Evolutionary conservation across 805 yeast species (phyloP).

Genomic region (Starmerella ratchasimensis): DNA sequence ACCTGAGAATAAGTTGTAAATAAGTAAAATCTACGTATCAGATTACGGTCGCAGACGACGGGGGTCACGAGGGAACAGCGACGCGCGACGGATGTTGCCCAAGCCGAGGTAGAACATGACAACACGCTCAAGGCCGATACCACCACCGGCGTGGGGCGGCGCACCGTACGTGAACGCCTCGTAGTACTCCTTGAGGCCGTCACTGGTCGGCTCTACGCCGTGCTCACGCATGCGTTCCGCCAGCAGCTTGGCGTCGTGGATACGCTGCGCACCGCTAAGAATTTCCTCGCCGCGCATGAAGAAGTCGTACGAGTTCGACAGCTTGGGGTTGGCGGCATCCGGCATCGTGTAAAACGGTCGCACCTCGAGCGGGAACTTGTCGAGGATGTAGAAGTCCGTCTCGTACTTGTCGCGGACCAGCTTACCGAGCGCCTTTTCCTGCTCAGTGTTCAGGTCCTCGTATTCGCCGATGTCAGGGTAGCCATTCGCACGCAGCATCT

Average conservation of each 20-base stretch:
- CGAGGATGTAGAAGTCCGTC: slow-evolving; percentile 95
- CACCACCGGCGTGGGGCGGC: slow-evolving; percentile 99
- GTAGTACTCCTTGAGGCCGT: slow-evolving; percentile 80
- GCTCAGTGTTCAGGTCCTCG: slow-evolving; percentile 86
- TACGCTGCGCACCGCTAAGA: slow-evolving; percentile 98
- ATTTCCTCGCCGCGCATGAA: slow-evolving; percentile 99
- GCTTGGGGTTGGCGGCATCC: slow-evolving; percentile 77
- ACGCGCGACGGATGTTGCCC: slow-evolving; percentile 97
- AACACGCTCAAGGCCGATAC: slow-evolving; percentile 97
- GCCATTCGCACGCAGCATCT: slow-evolving; percentile 74
- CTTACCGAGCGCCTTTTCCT: slow-evolving; percentile 85
- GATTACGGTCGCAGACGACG: slow-evolving; percentile 65
- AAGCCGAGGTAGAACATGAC: slow-evolving; percentile 95
- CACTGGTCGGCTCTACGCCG: slow-evolving; percentile 64
- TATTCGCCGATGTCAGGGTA: slow-evolving; percentile 61
- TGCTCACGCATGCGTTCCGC: slow-evolving; percentile 69
- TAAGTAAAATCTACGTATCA: no score
- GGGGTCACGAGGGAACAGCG: slow-evolving; percentile 98
- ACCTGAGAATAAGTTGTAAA: background rate
- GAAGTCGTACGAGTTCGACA: slow-evolving; percentile 96
- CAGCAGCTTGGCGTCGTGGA: slow-evolving; percentile 81
- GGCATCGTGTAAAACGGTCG: slow-evolving; percentile 99
- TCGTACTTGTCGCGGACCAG: slow-evolving; percentile 85
- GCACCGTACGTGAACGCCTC: slow-evolving; percentile 91
- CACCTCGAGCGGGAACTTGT: slow-evolving; percentile 91